Evolutionary conservation across 768 basidiomycete species (phyloP), one percentile per base, ranked within the genome.

Genomic region (Psilocybe subaeruginosa): DNA sequence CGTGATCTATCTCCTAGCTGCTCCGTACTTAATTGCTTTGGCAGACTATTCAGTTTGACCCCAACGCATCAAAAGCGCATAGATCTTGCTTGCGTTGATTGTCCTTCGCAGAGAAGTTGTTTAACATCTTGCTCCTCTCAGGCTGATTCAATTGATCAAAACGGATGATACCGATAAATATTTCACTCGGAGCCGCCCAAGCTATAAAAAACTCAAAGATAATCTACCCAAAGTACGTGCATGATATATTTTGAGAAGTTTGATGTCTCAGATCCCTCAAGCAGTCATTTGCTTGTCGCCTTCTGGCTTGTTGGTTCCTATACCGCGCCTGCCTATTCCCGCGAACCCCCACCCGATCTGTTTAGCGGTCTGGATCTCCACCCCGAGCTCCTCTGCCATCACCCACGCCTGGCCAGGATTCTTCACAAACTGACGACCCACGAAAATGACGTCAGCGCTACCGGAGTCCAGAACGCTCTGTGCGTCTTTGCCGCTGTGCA

Each of bases 301-400:
- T 51, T 30, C 14, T 31, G 19, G 30, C 27, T 16, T 30, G 11
- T 14, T 51, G 4, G 8, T 51, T 31, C 49, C 49, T 6, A 51
- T 4, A 11, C 49, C 49, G 14, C 8, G 27, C 33, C 39, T 63
- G 2, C 61, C 76, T 54, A 78, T 73, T 45, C 83, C 82, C 11
- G 52, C 64, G 64, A 85, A 85, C 0, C 70, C 77, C 85, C 86
- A 88, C 48, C 77, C 75, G 54, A 87, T 87, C 70, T 88, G 87
- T 61, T 83, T 72, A 1, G 85, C 80, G 6, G 78, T n/a, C 19
- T 76, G 74, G n/a, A 84, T 73, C 14, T 73, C 67, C 8, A 87
- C 81, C 3, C 79, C 84, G 39, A 88, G 70, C 47, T 86, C 82
- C 17, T 86, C 82, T 2, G 87, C 85, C 65, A 84, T 85, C 11